A percentile compares a stretch with the other conserved stretches of the same genome.
Evolutionary conservation across 495 filamentous ascomycete species (phyloP).

Genomic region (Chaetomium cochliodes): DNA sequence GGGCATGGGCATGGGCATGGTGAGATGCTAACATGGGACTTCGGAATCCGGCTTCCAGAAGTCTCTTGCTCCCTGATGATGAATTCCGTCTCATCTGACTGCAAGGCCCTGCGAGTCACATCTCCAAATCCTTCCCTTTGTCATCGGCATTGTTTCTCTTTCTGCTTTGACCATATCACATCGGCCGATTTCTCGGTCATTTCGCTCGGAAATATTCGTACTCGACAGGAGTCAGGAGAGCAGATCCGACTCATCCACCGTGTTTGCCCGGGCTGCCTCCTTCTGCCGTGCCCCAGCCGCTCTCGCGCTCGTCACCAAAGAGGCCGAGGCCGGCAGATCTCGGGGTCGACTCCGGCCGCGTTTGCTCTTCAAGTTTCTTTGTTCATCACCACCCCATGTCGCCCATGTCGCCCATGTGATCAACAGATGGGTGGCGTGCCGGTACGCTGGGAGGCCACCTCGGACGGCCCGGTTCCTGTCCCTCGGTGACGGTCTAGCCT

Average conservation of each 20-base stretch:
- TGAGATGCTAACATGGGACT: background rate
- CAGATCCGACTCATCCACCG: no score
- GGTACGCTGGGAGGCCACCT: background rate
- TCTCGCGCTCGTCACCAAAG: background rate
- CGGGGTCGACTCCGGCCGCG: background rate
- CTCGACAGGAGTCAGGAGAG: no score
- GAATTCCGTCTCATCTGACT: background rate
- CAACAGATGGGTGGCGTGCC: background rate
- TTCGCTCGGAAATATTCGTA: no score
- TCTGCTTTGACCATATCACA: no score
- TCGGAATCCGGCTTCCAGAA: background rate
- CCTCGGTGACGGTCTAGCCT: background rate
- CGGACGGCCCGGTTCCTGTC: slow-evolving; percentile 13
- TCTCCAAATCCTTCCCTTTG: background rate
- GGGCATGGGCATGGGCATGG: no score
- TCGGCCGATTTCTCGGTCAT: background rate
- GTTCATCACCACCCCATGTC: background rate
- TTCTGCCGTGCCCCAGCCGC: background rate
- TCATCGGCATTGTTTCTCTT: background rate
- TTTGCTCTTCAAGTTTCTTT: background rate
- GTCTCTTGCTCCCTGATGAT: background rate
- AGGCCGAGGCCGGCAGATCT: background rate
- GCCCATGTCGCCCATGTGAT: no score
- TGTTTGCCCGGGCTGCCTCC: background rate
- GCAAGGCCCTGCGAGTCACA: background rate